Evolutionary conservation across 2,329 filamentous ascomycete species (phyloP).

Genomic region (Hortaea sp.): DNA sequence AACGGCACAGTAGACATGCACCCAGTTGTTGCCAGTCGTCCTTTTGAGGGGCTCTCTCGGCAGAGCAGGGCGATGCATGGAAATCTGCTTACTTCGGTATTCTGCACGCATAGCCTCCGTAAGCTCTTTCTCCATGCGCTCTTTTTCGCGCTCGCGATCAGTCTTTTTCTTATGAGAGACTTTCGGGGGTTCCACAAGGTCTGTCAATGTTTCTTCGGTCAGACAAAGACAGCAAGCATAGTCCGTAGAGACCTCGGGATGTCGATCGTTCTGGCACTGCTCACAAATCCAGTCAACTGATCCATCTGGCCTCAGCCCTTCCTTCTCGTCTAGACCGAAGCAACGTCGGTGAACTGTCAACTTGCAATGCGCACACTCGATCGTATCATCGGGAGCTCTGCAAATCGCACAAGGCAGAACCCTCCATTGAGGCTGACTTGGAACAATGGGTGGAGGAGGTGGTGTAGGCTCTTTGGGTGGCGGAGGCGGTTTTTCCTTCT

Average conservation of each 20-base stretch:
- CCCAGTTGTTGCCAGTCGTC: conserved; percentile 96
- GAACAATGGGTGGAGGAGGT: conserved; percentile 55
- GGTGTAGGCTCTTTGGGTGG: conserved; percentile 43
- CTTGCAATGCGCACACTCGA: conserved; percentile 78
- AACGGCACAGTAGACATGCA: conserved; percentile 85
- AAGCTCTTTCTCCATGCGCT: conserved; percentile 74
- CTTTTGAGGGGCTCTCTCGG: conserved; percentile 88
- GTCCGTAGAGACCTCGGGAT: conserved; percentile 80
- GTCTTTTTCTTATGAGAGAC: conserved; percentile 77
- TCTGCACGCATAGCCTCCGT: conserved; percentile 69
- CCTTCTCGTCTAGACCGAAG: conserved; percentile 68
- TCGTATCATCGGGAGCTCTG: conserved; percentile 58
- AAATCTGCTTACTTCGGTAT: conserved; percentile 73
- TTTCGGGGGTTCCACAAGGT: conserved; percentile 76
- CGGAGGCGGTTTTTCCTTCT: conserved; percentile 47
- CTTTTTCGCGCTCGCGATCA: conserved; percentile 83
- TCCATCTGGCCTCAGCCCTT: conserved; percentile 41
- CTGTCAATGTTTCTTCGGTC: conserved; percentile 67
- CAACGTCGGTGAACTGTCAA: conserved; percentile 85
- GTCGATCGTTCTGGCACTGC: conserved; percentile 90
- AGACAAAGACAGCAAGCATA: conserved; percentile 93
- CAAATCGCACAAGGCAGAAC: conserved; percentile 80
- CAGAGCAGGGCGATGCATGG: conserved; percentile 69
- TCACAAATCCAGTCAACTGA: conserved; percentile 82
- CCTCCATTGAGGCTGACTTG: conserved; percentile 69